phyloP scores from a whole-genome alignment of 805 yeast species.

The Myxozyma neglecta region DNA sequence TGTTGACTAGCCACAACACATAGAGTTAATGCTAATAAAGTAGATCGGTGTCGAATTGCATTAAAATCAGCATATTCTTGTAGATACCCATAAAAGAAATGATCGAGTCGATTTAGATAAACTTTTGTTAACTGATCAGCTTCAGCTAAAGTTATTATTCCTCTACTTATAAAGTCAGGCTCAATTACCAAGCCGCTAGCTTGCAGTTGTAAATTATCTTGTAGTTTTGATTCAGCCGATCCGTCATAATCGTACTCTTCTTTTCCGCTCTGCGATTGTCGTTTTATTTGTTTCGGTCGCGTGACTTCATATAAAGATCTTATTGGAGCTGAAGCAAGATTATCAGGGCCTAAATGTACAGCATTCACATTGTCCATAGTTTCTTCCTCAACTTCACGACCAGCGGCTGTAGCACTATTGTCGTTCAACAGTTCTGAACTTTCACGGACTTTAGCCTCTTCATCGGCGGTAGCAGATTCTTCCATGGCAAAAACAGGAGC shows the following conservation, averaged over 20 bases:
- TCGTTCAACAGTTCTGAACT: slow-evolving; percentile 9
- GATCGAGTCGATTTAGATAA: slow-evolving; percentile 17
- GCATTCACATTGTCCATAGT: background rate
- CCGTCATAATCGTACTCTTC: background rate
- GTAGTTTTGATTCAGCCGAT: background rate
- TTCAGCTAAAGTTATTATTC: slow-evolving; percentile 19
- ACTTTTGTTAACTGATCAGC: slow-evolving; percentile 19
- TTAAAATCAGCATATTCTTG: slow-evolving; percentile 17
- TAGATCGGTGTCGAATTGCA: slow-evolving; percentile 12
- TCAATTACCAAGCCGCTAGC: slow-evolving; percentile 20
- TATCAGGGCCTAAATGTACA: slow-evolving; percentile 6
- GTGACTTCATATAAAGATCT: slow-evolving; percentile 24
- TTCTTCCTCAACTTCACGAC: background rate
- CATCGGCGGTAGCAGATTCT: slow-evolving; percentile 16
- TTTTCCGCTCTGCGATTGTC: background rate
- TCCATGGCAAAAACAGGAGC: slow-evolving; percentile 19
- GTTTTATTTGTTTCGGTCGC: background rate
- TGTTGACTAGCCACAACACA: slow-evolving; percentile 25
- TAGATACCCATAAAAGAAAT: slow-evolving; percentile 23
- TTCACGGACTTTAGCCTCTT: slow-evolving; percentile 17
- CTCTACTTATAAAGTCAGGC: slow-evolving; percentile 23
- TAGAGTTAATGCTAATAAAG: slow-evolving; percentile 15
- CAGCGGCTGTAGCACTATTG: background rate
- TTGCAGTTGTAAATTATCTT: slow-evolving; percentile 1
- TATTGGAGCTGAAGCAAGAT: slow-evolving; percentile 25